Evolutionary conservation across 2,329 filamentous ascomycete species (phyloP).

Genomic region (Colletotrichum chrysophilum): DNA sequence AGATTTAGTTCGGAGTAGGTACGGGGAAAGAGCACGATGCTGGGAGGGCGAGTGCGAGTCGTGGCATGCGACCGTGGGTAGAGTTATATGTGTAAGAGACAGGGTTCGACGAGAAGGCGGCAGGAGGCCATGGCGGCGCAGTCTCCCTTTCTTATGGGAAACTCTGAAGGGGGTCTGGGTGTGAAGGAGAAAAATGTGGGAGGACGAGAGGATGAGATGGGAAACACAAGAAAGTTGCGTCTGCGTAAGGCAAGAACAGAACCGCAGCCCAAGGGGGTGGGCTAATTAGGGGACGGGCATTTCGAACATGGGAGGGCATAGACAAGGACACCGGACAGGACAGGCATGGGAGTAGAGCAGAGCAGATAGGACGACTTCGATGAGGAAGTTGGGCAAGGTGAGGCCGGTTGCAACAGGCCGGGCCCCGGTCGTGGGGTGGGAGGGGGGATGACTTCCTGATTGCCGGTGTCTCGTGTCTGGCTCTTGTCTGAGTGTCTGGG

Average conservation of each 20-base stretch:
- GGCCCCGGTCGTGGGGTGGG: slow-evolving; percentile 12
- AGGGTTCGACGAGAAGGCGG: background rate
- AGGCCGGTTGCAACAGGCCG: slow-evolving; percentile 18
- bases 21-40: background rate
- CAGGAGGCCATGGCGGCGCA: slow-evolving; percentile 16
- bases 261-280: background rate
- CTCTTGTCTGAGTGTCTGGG: slow-evolving; percentile 12
- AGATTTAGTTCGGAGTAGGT: background rate
- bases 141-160: slow-evolving; percentile 15
- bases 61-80: slow-evolving; percentile 14
- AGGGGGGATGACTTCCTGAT: slow-evolving; percentile 12
- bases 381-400: slow-evolving; percentile 17
- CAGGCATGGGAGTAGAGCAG: background rate
- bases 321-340: background rate
- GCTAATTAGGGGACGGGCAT: slow-evolving; percentile 9
- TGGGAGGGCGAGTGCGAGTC: background rate
- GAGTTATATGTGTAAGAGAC: background rate
- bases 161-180: slow-evolving; percentile 6
- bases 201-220: background rate
- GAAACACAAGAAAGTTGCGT: background rate
- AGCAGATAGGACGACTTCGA: background rate
- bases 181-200: background rate
- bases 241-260: background rate
- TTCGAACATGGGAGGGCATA: background rate
- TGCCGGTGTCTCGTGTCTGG: slow-evolving; percentile 20